phyloP scores from a whole-genome alignment of 1,284 basidiomycete genomes.

The Calocybe gambosa region DNA sequence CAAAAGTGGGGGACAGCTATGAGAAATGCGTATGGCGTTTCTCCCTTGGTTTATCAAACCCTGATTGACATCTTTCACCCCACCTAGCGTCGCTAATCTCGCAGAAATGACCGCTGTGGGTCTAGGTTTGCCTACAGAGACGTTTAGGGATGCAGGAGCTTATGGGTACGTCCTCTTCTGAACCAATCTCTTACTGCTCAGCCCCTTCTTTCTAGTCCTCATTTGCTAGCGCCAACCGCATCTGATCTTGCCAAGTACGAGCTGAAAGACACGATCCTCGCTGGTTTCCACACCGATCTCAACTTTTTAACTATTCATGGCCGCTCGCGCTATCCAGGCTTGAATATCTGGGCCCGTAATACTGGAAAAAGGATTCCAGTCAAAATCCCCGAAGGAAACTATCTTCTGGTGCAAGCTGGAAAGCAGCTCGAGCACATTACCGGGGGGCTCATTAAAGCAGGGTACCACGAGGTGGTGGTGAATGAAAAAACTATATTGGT shows the following conservation, averaged over 20 bases:
- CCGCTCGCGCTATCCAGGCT: constrained; percentile 76
- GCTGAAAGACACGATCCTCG: constrained; percentile 73
- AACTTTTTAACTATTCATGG: constrained; percentile 89
- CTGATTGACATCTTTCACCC: neutral
- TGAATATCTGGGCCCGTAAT: constrained; percentile 90
- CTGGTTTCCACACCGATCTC: constrained; percentile 86
- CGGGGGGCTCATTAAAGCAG: constrained; percentile 85
- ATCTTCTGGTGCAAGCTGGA: constrained; percentile 81
- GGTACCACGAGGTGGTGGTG: constrained; percentile 88
- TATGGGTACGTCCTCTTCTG: constrained; percentile 56
- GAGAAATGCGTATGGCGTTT: constrained; percentile 67
- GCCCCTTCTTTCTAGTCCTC: constrained; percentile 48
- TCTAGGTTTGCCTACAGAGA: constrained; percentile 60
- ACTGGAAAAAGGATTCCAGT: constrained; percentile 83
- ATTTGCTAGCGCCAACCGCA: constrained; percentile 86
- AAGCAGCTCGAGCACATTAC: constrained; percentile 89
- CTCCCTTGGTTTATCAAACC: neutral
- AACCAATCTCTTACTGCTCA: neutral
- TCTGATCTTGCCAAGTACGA: constrained; percentile 81
- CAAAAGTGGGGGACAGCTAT: constrained; percentile 81
- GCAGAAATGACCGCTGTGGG: constrained; percentile 82
- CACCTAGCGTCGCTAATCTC: constrained; percentile 69
- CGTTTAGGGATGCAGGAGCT: constrained; percentile 71
- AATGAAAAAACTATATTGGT: constrained; percentile 74
- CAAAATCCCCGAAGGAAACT: constrained; percentile 68